Conservation (phyloP, 495 filamentous ascomycete species). For the Penicillium flavigenum region DNA sequence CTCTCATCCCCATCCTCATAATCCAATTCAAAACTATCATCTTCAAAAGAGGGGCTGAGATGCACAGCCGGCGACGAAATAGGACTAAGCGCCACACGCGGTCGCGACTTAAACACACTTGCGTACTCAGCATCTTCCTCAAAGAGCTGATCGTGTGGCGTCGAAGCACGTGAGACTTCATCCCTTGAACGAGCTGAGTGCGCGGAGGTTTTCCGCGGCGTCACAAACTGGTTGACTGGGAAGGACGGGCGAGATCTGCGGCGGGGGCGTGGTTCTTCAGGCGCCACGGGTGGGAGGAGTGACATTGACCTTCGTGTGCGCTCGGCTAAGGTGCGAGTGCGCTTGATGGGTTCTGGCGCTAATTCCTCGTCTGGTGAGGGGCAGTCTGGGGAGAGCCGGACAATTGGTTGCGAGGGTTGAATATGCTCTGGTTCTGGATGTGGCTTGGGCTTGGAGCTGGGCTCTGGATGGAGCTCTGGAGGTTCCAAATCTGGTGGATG, state of each 20-base stretch:
- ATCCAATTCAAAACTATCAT: constrained; percentile 36
- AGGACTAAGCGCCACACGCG: constrained; percentile 77
- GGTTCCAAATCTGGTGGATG: neutral
- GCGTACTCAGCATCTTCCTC: constrained; percentile 73
- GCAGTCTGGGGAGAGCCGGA: constrained; percentile 22
- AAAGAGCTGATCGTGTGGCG: constrained; percentile 59
- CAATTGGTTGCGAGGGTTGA: constrained; percentile 16
- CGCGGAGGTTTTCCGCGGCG: constrained; percentile 41
- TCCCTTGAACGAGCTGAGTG: constrained; percentile 12
- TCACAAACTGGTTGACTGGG: constrained; percentile 63
- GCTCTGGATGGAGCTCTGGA: neutral
- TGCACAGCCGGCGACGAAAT: constrained; percentile 57
- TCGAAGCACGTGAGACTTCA: constrained; percentile 38
- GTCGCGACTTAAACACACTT: constrained; percentile 81
- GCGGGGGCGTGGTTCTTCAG: constrained; percentile 29
- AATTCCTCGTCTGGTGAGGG: constrained; percentile 13
- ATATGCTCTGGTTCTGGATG: constrained; percentile 10
- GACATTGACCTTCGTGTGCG: constrained; percentile 85
- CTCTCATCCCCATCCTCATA: constrained; percentile 17
- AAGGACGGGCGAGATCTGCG: constrained; percentile 51
- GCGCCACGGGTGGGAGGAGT: constrained; percentile 40
- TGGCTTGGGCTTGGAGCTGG: constrained; percentile 1
- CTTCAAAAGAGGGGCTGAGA: constrained; percentile 28
- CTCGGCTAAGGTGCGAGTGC: constrained; percentile 55
- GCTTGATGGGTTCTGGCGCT: constrained; percentile 28